Evolutionary conservation across 148 eudicot genomes (phyloP).

Genomic region (Cornus kousa): DNA sequence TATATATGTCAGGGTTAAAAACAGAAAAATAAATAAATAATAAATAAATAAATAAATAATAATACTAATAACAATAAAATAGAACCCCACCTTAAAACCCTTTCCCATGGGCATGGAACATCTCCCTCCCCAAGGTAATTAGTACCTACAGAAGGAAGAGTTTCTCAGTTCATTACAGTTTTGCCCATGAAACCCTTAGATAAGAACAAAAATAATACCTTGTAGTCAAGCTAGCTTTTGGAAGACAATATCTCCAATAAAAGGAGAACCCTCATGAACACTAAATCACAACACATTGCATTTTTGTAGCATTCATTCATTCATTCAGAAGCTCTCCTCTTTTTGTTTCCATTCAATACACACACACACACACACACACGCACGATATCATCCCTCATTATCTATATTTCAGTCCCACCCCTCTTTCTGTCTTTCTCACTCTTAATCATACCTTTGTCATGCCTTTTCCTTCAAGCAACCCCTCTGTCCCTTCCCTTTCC

Average conservation of each 20-base stretch:
- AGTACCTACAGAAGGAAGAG: neutral
- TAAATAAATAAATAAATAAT: too few relatives aligned
- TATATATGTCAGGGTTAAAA: too few relatives aligned
- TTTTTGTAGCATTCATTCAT: constrained; percentile 33
- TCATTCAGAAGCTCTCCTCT: constrained; percentile 15
- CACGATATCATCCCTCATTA: neutral
- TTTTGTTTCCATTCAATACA: neutral
- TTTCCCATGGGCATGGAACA: too few relatives aligned
- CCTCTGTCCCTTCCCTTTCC: constrained; percentile 43
- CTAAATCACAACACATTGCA: constrained; percentile 9
- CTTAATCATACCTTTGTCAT: constrained; percentile 26
- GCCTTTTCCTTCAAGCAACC: constrained; percentile 79
- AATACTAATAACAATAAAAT: too few relatives aligned
- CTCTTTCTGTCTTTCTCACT: neutral
- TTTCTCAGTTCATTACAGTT: neutral
- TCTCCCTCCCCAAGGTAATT: neutral
- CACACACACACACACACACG: too few relatives aligned
- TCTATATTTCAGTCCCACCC: too few relatives aligned
- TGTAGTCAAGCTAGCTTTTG: neutral
- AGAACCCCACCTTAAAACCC: too few relatives aligned
- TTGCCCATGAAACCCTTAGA: neutral
- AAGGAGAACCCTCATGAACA: constrained; percentile 5
- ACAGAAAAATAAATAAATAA: too few relatives aligned
- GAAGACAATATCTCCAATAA: constrained; percentile 10
- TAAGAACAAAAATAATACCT: neutral